A percentile compares a stretch with the other conserved stretches of the same genome.
phyloP scores from a whole-genome alignment of 371 early-diverging fungal genomes.

The Mortierella sp. region DNA sequence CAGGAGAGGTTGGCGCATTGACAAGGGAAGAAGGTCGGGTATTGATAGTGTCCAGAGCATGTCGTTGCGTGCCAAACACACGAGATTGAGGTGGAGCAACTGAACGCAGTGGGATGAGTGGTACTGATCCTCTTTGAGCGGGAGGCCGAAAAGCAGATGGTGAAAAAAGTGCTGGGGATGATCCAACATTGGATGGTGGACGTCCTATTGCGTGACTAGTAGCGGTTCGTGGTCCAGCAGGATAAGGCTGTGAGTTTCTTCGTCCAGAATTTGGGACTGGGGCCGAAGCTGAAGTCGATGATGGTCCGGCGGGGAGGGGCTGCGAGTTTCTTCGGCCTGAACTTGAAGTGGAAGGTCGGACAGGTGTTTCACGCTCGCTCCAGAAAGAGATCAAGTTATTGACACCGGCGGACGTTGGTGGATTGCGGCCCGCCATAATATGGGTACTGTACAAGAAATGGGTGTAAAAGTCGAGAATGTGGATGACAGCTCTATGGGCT shows the following conservation, averaged over 20 bases:
- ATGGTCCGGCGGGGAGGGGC: background rate
- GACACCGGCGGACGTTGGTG: conserved; percentile 37
- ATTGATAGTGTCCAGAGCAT: conserved; percentile 36
- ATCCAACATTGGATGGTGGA: too few species aligned
- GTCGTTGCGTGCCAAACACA: conserved; percentile 43
- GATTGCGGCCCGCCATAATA: conserved; percentile 18
- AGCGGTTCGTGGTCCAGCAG: too few species aligned
- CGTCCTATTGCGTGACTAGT: too few species aligned
- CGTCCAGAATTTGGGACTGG: too few species aligned
- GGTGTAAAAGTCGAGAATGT: background rate
- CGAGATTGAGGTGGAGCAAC: conserved; percentile 43
- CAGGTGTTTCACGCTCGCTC: conserved; percentile 30
- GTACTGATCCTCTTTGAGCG: conserved; percentile 5
- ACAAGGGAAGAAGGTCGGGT: conserved; percentile 7
- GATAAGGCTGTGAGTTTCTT: too few species aligned
- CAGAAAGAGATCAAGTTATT: conserved; percentile 51
- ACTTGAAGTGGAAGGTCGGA: background rate
- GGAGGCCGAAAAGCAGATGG: background rate
- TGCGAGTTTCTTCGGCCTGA: background rate
- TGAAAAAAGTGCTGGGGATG: background rate
- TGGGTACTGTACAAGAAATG: background rate
- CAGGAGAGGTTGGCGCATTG: conserved; percentile 22
- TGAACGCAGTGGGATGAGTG: conserved; percentile 46
- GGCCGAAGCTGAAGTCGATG: background rate
- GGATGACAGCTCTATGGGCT: background rate